Evolutionary conservation across 2,329 filamentous ascomycete species (phyloP).

Genomic region (Fusarium oxysporum): DNA sequence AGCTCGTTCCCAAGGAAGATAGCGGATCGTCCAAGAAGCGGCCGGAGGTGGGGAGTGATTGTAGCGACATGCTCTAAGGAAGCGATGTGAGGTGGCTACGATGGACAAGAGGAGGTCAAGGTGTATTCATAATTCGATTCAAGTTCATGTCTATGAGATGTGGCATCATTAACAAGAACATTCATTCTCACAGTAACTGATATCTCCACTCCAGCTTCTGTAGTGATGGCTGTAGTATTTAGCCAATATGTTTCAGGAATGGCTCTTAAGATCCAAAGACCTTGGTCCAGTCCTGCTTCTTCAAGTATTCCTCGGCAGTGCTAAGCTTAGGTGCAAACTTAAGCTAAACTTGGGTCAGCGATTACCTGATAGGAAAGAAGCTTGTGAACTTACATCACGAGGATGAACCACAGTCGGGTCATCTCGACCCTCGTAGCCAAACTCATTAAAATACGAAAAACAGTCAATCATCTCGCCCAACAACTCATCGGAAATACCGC

Average conservation of each 20-base stretch:
- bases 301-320: slow-evolving; percentile 19
- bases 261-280: slow-evolving; percentile 5
- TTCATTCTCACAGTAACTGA: no score
- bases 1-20: background rate
- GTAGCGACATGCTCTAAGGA: background rate
- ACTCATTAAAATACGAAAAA: slow-evolving; percentile 28
- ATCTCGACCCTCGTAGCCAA: slow-evolving; percentile 31
- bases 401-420: slow-evolving; percentile 27
- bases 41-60: background rate
- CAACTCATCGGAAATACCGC: background rate
- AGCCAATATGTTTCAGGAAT: no score
- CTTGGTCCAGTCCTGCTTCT: slow-evolving; percentile 28
- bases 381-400: slow-evolving; percentile 3
- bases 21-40: background rate
- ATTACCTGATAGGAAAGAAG: accelerated
- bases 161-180: background rate
- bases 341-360: slow-evolving; percentile 11
- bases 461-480: slow-evolving; percentile 16
- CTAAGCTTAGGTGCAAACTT: background rate
- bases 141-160: background rate
- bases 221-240: no score
- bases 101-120: background rate
- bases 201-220: background rate
- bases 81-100: no score
- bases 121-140: background rate